Conservation (phyloP, 2,329 filamentous ascomycete species). For the Beauveria bassiana region DNA sequence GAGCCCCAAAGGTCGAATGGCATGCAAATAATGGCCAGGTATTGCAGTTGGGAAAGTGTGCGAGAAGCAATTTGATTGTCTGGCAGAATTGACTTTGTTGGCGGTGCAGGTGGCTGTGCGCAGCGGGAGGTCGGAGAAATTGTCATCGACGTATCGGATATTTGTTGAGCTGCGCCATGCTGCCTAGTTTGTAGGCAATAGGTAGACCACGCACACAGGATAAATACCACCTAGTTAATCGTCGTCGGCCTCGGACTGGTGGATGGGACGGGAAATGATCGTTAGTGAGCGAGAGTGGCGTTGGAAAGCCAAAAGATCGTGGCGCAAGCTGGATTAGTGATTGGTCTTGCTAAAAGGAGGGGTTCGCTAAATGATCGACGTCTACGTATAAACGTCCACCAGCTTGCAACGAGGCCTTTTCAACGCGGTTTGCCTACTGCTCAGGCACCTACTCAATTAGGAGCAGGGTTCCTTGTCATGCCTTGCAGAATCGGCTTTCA, state of each 20-base stretch:
- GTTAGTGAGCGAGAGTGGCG: not conserved
- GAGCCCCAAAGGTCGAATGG: too few relatives aligned
- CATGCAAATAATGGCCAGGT: too few relatives aligned
- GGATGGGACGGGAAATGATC: not conserved
- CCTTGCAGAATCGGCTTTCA: not conserved
- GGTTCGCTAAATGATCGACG: not conserved
- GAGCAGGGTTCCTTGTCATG: too few relatives aligned
- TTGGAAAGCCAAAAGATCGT: not conserved
- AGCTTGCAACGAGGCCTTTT: not conserved
- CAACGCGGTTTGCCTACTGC: too few relatives aligned
- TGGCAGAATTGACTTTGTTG: not conserved
- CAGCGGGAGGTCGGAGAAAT: too few relatives aligned
- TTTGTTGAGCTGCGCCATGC: not conserved
- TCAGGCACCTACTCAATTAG: too few relatives aligned
- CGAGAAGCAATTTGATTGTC: too few relatives aligned
- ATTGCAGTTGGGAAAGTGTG: too few relatives aligned
- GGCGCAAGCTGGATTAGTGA: not conserved
- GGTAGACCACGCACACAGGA: too few relatives aligned
- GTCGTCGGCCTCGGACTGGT: not conserved
- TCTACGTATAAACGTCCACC: not conserved
- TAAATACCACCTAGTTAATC: not conserved
- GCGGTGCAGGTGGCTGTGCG: not conserved
- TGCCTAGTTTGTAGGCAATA: not conserved
- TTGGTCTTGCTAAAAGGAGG: not conserved
- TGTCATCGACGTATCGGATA: too few relatives aligned